Conservation (phyloP, 352 stramenopile species). For the Pilasporangium apinafurcum region DNA sequence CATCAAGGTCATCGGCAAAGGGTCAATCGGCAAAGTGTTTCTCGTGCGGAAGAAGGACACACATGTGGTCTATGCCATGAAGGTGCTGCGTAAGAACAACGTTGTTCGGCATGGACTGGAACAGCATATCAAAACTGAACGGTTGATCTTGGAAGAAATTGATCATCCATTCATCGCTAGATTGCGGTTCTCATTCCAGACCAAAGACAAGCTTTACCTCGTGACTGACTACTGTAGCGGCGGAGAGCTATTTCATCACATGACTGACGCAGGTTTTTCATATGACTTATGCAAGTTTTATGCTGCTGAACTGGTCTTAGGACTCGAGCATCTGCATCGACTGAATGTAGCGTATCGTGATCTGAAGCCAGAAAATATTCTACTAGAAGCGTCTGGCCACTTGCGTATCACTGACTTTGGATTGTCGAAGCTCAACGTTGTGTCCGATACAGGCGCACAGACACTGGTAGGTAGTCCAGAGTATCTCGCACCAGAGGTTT, state of each 20-base stretch:
- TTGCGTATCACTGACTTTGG: slow-evolving; percentile 97
- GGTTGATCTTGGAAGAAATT: slow-evolving; percentile 96
- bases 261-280: slow-evolving; percentile 84
- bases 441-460: slow-evolving; percentile 59
- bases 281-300: slow-evolving; percentile 90
- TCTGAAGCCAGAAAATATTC: slow-evolving; percentile 96
- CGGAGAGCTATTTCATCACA: slow-evolving; percentile 98
- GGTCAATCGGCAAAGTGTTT: slow-evolving; percentile 88
- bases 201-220: slow-evolving; percentile 83
- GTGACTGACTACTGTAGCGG: slow-evolving; percentile 89
- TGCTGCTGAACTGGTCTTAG: slow-evolving; percentile 92
- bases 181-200: slow-evolving; percentile 98
- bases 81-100: slow-evolving; percentile 96
- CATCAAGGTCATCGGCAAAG: slow-evolving; percentile 80
- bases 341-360: slow-evolving; percentile 96
- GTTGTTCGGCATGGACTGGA: slow-evolving; percentile 91
- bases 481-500: slow-evolving; percentile 87
- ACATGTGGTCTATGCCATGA: slow-evolving; percentile 95
- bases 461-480: slow-evolving; percentile 81
- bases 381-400: slow-evolving; percentile 87
- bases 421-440: slow-evolving; percentile 69
- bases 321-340: slow-evolving; percentile 94
- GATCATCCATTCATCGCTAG: slow-evolving; percentile 98
- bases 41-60: slow-evolving; percentile 86
- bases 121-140: slow-evolving; percentile 95